phyloP scores from a whole-genome alignment of 2,329 filamentous ascomycete genomes.

The Didymella pinodella region DNA sequence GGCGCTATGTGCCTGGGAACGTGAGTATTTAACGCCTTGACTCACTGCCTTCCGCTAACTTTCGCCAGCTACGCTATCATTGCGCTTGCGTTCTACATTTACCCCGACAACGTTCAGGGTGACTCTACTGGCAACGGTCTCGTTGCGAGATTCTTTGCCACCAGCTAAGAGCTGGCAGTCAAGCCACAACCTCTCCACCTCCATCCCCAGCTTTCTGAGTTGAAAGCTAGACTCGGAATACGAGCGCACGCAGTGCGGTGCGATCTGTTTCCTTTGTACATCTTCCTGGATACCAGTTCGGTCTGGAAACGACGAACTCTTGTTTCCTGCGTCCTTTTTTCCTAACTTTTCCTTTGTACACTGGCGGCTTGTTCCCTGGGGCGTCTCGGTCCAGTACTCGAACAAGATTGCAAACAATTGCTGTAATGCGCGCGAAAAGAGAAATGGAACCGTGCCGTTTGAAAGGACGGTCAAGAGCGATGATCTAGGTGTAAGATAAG shows the following conservation, averaged over 20 bases:
- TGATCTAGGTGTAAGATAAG: constrained; percentile 10
- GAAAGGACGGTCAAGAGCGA: neutral
- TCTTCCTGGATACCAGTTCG: constrained; percentile 9
- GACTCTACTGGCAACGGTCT: constrained; percentile 40
- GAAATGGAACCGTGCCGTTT: neutral
- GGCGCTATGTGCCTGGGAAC: constrained; percentile 68
- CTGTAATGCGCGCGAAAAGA: neutral
- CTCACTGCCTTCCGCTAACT: constrained; percentile 14
- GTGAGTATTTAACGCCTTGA: constrained; percentile 32
- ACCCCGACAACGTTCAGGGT: constrained; percentile 60
- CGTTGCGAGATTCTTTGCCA: constrained; percentile 39
- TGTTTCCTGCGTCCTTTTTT: constrained; percentile 4
- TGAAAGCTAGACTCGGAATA: neutral
- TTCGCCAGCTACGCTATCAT: constrained; percentile 63
- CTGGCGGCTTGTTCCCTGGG: neutral
- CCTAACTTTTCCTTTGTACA: constrained; percentile 13
- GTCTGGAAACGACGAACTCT: neutral
- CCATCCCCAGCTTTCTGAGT: constrained; percentile 1
- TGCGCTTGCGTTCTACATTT: constrained; percentile 67
- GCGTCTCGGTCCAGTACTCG: constrained; percentile 1
- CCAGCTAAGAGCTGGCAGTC: constrained; percentile 17
- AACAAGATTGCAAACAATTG: neutral
- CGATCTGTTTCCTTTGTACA: constrained; percentile 12
- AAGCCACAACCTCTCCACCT: constrained; percentile 1
- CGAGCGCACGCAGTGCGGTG: constrained; percentile 3